Evolutionary conservation across 805 yeast species (phyloP).

Genomic region (Wickerhamiella bombiphila): DNA sequence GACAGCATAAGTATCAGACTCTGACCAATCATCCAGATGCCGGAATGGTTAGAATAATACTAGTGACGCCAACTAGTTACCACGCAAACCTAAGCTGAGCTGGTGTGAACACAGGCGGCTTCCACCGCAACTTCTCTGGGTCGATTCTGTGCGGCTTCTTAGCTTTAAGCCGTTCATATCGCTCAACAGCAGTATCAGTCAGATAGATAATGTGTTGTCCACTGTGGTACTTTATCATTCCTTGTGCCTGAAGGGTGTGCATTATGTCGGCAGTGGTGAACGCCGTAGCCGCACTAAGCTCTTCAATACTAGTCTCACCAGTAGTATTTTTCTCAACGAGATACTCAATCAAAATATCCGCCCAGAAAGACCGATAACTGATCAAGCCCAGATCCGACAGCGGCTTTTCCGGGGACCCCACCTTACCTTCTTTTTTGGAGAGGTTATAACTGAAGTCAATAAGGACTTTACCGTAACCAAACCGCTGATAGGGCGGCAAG

Average conservation of each 20-base stretch:
- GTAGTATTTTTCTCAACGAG: constrained; percentile 53
- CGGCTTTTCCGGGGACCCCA: constrained; percentile 97
- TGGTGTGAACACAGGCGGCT: constrained; percentile 87
- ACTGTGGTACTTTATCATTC: constrained; percentile 78
- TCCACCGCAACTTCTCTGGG: constrained; percentile 66
- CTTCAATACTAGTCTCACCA: constrained; percentile 66
- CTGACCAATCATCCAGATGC: too few relatives aligned
- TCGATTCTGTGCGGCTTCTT: constrained; percentile 66
- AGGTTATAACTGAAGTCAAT: constrained; percentile 90
- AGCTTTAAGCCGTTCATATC: constrained; percentile 55
- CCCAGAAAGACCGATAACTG: constrained; percentile 92
- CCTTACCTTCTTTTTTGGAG: constrained; percentile 73
- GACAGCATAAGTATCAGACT: too few relatives aligned
- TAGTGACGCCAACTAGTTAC: too few relatives aligned
- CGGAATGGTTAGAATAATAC: too few relatives aligned
- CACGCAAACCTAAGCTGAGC: constrained; percentile 67
- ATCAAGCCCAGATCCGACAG: constrained; percentile 84
- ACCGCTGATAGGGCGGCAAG: constrained; percentile 89
- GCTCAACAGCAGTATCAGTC: constrained; percentile 65
- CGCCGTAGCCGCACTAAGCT: constrained; percentile 67
- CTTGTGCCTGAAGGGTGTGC: constrained; percentile 83
- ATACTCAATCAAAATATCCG: constrained; percentile 67
- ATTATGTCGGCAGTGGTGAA: constrained; percentile 95
- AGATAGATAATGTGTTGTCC: constrained; percentile 87
- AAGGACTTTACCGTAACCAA: constrained; percentile 81